Conservation (phyloP, 495 filamentous ascomycete species). For the Cudoniella acicularis region DNA sequence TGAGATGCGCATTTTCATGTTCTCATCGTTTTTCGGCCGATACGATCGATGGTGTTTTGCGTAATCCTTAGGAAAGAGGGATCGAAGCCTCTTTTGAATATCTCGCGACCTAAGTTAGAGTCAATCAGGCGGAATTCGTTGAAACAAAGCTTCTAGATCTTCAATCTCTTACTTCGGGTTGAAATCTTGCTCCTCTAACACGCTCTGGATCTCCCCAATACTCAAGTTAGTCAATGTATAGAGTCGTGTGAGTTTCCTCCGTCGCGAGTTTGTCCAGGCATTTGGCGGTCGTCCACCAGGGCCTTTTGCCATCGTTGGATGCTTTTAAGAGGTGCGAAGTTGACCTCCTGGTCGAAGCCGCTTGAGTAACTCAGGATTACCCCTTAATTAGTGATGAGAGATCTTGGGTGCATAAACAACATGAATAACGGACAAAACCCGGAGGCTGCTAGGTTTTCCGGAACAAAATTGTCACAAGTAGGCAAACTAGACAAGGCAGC, state of each 20-base stretch:
- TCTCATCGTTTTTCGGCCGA: conserved; percentile 1
- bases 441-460: no score
- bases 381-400: no score
- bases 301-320: no score
- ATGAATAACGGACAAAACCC: no score
- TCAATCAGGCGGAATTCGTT: background rate
- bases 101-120: conserved; percentile 1
- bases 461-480: no score
- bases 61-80: conserved; percentile 3
- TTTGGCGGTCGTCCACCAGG: background rate
- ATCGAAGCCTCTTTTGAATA: conserved; percentile 5
- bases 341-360: no score
- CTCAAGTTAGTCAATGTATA: background rate
- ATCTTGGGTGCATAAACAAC: no score
- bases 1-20: background rate
- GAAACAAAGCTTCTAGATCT: background rate
- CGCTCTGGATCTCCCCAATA: background rate
- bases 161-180: background rate
- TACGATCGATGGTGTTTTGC: background rate
- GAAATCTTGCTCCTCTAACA: background rate
- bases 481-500: no score
- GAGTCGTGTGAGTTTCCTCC: background rate
- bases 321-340: no score
- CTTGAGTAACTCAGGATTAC: no score
- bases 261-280: background rate